Conservation (phyloP, 2,329 filamentous ascomycete genomes). For the Periconia digitata region DNA sequence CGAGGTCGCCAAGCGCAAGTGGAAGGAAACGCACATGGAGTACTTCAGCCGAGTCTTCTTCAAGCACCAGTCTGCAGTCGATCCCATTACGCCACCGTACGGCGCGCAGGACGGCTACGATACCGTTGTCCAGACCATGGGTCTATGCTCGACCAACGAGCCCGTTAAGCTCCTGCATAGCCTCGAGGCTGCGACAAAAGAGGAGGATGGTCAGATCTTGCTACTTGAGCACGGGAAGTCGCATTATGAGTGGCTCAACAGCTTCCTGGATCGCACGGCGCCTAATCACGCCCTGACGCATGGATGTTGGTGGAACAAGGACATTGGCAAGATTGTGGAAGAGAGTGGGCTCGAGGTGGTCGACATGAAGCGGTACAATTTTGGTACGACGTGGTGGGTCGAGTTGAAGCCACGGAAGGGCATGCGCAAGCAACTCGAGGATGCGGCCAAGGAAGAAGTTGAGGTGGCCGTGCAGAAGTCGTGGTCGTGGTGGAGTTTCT, state of each 20-base stretch:
- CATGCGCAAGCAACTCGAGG: constrained; percentile 18
- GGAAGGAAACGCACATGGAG: constrained; percentile 45
- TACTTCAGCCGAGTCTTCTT: constrained; percentile 44
- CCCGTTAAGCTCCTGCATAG: constrained; percentile 49
- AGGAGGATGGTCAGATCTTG: constrained; percentile 48
- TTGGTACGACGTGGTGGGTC: constrained; percentile 54
- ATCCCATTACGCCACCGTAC: constrained; percentile 47
- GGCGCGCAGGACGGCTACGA: constrained; percentile 47
- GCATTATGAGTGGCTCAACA: constrained; percentile 52
- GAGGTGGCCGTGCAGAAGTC: constrained; percentile 21
- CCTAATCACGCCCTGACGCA: constrained; percentile 51
- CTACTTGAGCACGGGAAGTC: constrained; percentile 55
- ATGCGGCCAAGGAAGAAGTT: constrained; percentile 12
- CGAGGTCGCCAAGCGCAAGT: constrained; percentile 51
- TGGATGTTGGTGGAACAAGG: constrained; percentile 57
- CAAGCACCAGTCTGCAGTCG: constrained; percentile 48
- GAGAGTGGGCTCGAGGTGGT: constrained; percentile 53
- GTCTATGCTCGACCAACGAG: constrained; percentile 51
- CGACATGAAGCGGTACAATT: constrained; percentile 47
- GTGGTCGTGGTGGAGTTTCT: constrained; percentile 39
- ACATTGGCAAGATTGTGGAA: constrained; percentile 52
- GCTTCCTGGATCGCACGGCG: constrained; percentile 49
- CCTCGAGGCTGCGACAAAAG: constrained; percentile 46
- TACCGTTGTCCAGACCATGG: constrained; percentile 56
- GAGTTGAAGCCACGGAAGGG: constrained; percentile 48